Evolutionary conservation across 805 yeast species (phyloP).

Genomic region (Debaryomyces hansenii): DNA sequence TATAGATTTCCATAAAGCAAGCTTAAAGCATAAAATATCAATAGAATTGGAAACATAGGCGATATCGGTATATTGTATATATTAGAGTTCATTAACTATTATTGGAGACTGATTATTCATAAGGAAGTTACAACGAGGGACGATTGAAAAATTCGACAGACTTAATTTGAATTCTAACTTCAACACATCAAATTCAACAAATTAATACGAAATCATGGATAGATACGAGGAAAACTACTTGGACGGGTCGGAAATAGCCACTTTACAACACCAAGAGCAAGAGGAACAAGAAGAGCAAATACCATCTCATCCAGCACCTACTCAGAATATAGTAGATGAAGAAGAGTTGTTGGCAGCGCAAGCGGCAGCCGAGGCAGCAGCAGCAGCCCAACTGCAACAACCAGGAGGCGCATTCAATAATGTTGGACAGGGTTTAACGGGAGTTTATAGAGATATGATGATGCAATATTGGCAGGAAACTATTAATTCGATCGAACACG

Average conservation of each 20-base stretch:
- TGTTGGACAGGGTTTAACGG: conserved; percentile 89
- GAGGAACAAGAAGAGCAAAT: conserved; percentile 5
- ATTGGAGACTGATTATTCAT: too few relatives aligned
- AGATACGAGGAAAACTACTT: conserved; percentile 29
- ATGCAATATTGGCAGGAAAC: conserved; percentile 98
- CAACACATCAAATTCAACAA: not conserved
- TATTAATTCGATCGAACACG: conserved; percentile 84
- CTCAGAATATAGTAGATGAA: conserved; percentile 35
- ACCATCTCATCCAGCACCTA: conserved; percentile 5
- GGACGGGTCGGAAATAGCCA: conserved; percentile 26
- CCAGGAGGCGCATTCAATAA: conserved; percentile 75
- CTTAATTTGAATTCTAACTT: not conserved
- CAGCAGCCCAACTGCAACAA: conserved; percentile 42
- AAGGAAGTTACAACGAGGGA: too few relatives aligned
- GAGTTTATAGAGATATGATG: conserved; percentile 82
- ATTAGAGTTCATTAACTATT: too few relatives aligned
- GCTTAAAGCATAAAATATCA: too few relatives aligned
- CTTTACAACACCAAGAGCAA: conserved; percentile 15
- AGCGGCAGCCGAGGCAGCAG: conserved; percentile 49
- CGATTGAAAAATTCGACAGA: too few relatives aligned
- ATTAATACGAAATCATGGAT: conserved; percentile 14
- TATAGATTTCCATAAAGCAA: too few relatives aligned
- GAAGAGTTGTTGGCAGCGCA: conserved; percentile 45
- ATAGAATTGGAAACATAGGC: too few relatives aligned
- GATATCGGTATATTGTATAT: too few relatives aligned